phyloP scores from a whole-genome alignment of 768 basidiomycete genomes.

The Gloeophyllum trabeum region DNA sequence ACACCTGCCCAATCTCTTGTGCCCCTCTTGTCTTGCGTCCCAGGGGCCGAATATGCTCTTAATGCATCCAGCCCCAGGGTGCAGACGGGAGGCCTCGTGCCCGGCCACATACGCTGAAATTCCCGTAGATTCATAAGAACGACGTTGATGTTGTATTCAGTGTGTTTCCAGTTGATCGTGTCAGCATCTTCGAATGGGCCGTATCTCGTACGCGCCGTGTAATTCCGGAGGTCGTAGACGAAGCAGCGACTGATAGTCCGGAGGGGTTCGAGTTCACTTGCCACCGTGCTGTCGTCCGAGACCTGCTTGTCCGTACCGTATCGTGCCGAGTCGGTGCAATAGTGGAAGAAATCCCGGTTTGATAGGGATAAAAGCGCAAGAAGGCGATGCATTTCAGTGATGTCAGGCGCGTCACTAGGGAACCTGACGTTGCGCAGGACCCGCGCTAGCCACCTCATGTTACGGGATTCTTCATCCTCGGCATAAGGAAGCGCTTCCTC shows the following conservation, averaged over 20 bases:
- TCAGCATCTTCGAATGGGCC: slow-evolving; percentile 39
- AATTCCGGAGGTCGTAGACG: slow-evolving; percentile 59
- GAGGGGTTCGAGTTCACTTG: slow-evolving; percentile 16
- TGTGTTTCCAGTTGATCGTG: slow-evolving; percentile 50
- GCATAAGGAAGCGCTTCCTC: slow-evolving; percentile 7
- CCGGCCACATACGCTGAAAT: slow-evolving; percentile 15
- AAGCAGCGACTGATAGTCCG: slow-evolving; percentile 40
- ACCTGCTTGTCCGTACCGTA: too few species aligned
- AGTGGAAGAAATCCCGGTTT: slow-evolving; percentile 22
- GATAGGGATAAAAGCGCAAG: slow-evolving; percentile 38
- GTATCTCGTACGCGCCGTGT: slow-evolving; percentile 36
- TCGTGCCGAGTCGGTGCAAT: too few species aligned
- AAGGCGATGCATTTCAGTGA: slow-evolving; percentile 19
- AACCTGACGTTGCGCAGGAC: slow-evolving; percentile 24
- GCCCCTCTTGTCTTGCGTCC: slow-evolving; percentile 4
- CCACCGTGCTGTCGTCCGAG: slow-evolving; percentile 16
- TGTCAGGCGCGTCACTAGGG: slow-evolving; percentile 23
- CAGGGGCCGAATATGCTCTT: slow-evolving; percentile 43
- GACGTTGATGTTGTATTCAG: slow-evolving; percentile 39
- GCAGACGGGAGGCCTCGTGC: slow-evolving; percentile 31
- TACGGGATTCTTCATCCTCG: slow-evolving; percentile 20
- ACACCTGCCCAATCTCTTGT: slow-evolving; percentile 61
- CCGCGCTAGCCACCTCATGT: slow-evolving; percentile 33
- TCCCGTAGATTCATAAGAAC: slow-evolving; percentile 16
- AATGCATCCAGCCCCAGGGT: slow-evolving; percentile 38